Evolutionary conservation across 257 asterid species (phyloP), one percentile per base, ranked within the genome.

Genomic region (Rhazya stricta): DNA sequence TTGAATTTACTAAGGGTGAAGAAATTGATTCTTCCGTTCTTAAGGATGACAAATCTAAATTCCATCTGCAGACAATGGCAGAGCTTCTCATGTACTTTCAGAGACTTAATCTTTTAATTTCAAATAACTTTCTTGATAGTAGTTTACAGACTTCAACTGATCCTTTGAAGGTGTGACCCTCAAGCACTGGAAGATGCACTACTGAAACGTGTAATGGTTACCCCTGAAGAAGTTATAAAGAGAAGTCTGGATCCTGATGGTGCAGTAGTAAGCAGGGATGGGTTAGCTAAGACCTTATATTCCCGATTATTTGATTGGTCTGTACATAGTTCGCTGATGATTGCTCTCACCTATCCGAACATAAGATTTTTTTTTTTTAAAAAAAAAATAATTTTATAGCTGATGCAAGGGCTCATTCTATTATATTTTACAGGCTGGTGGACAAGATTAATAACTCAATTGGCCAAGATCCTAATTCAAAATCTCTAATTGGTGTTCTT

Each of bases 201-300:
- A 77, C 74, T 95, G 85, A 95, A 89, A 83, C 96, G 99, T 80
- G 97, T 92, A 77, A 90, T 94, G 99, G 96, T 92, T 81, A 92
- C 97, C 65, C 99, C 97, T 61, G 99, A 95, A 88, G 98, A 94
- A 85, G 98, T 95, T 82, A 95, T 92, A 78, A 95, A 95, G 85
- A 91, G 96, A 89, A 91, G 99, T 91, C 97, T 95, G 62, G 97
- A 95, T 84, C 99, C 98, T 66, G 85, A 82, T 69, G 96, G 90
- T 53, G 99, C 99, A 73, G 29, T 77, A 70, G 84, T 88, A 71
- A 92, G 99, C 78, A 89, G 99, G 80, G 99, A 95, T 80, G 98
- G 98, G 18, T 85, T 95, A 76, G 98, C 98, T 37, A 94, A 91
- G 85, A 95, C 98, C 0, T 34, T 84, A 76, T 95, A 92, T 81